phyloP scores from a whole-genome alignment of 768 basidiomycete genomes.

The Galerina sulciceps region DNA sequence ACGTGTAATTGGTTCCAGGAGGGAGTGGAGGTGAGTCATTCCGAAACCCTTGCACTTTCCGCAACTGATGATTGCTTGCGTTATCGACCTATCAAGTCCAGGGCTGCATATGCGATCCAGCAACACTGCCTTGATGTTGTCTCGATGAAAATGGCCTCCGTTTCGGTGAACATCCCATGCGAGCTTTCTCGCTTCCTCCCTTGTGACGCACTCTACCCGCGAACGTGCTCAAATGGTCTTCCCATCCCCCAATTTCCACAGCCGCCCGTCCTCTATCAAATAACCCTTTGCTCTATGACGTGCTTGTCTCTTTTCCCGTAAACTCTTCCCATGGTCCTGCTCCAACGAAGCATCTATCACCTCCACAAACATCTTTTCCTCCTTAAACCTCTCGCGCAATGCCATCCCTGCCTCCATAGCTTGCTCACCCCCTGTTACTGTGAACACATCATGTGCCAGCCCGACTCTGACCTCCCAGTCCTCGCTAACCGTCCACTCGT shows the following conservation, averaged over 20 bases:
- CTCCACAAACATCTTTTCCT: constrained; percentile 26
- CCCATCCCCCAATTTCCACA: constrained; percentile 30
- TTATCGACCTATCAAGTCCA: constrained; percentile 27
- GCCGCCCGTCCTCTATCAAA: constrained; percentile 28
- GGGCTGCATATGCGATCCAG: constrained; percentile 32
- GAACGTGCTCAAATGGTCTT: constrained; percentile 15
- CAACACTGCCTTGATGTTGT: constrained; percentile 34
- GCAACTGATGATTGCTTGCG: constrained; percentile 27
- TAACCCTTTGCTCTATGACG: constrained; percentile 29
- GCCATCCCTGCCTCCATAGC: neutral
- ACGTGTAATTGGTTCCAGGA: constrained; percentile 40
- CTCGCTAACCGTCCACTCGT: constrained; percentile 33
- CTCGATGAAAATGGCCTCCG: constrained; percentile 37
- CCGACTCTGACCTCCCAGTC: constrained; percentile 28
- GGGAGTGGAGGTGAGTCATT: constrained; percentile 29
- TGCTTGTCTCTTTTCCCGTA: constrained; percentile 20
- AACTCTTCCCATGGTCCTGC: constrained; percentile 15
- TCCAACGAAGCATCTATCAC: constrained; percentile 26
- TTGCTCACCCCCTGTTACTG: constrained; percentile 24
- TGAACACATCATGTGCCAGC: constrained; percentile 23
- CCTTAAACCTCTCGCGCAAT: constrained; percentile 20
- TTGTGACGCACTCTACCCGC: constrained; percentile 31
- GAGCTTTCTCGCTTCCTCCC: constrained; percentile 25
- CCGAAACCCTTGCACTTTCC: constrained; percentile 35
- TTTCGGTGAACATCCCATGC: constrained; percentile 26